phyloP scores from a whole-genome alignment of 2,329 filamentous ascomycete genomes.

The Boeremia lycopersici region DNA sequence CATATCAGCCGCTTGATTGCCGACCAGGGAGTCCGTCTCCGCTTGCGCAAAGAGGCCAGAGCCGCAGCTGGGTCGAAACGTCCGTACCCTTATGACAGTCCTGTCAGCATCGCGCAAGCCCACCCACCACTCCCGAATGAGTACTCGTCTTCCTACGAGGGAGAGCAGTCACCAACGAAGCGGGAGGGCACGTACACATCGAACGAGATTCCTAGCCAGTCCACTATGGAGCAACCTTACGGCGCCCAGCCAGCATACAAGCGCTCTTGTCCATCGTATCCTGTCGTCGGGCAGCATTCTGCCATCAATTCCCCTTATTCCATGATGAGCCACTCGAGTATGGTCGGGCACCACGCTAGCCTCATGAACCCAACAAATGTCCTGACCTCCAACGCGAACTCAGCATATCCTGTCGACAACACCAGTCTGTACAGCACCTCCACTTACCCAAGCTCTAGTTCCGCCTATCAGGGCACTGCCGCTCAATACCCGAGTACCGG shows the following conservation, averaged over 20 bases:
- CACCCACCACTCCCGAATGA: conserved; percentile 7
- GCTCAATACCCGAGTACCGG: neutral
- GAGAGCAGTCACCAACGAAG: conserved; percentile 14
- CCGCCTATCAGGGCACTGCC: neutral
- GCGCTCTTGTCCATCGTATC: conserved; percentile 9
- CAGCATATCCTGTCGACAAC: conserved; percentile 3
- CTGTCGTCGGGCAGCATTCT: conserved; percentile 2
- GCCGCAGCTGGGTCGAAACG: conserved; percentile 38
- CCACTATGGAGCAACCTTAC: conserved; percentile 9
- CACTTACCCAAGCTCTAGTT: conserved; percentile 2
- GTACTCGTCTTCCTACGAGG: conserved; percentile 12
- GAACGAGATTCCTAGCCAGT: neutral
- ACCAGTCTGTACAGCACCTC: conserved; percentile 5
- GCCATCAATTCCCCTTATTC: conserved; percentile 4
- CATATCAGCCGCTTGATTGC: conserved; percentile 81
- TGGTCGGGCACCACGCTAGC: conserved; percentile 4
- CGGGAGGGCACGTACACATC: conserved; percentile 9
- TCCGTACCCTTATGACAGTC: conserved; percentile 19
- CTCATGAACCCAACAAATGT: conserved; percentile 4
- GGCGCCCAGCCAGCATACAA: conserved; percentile 11
- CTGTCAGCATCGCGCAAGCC: conserved; percentile 13
- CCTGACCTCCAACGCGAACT: conserved; percentile 2
- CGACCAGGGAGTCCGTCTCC: conserved; percentile 83
- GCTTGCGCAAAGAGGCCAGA: conserved; percentile 81
- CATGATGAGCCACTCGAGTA: conserved; percentile 13